Evolutionary conservation across 805 yeast species (phyloP).

Genomic region (Clavispora asparagi): DNA sequence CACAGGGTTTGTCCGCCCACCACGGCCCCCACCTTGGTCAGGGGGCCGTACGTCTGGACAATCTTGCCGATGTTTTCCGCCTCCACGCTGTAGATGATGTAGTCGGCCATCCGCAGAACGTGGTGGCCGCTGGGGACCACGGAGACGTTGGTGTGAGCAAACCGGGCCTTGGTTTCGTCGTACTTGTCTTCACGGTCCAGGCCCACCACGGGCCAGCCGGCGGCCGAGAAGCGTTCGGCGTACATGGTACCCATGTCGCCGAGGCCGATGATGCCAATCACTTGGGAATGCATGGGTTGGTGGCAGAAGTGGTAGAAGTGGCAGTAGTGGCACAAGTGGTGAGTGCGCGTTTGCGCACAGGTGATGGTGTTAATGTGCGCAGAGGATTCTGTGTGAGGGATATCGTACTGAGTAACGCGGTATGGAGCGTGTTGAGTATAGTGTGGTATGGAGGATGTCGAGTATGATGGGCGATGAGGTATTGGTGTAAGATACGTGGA

Average conservation of each 20-base stretch:
- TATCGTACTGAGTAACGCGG: no score
- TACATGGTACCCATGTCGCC: conserved; percentile 96
- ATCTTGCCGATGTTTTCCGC: conserved; percentile 77
- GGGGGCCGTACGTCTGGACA: conserved; percentile 75
- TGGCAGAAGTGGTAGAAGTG: background rate
- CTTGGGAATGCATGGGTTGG: conserved; percentile 29
- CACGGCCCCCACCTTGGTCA: conserved; percentile 79
- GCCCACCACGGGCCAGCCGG: conserved; percentile 87
- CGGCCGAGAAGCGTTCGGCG: conserved; percentile 68
- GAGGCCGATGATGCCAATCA: conserved; percentile 86
- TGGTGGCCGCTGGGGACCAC: conserved; percentile 75
- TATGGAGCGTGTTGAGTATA: no score
- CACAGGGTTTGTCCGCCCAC: conserved; percentile 99
- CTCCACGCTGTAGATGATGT: conserved; percentile 85
- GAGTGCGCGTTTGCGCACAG: background rate
- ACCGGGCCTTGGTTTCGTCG: conserved; percentile 39
- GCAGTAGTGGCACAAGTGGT: background rate
- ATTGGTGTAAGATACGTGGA: no score
- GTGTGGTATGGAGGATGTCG: no score
- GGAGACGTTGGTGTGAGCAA: conserved; percentile 40
- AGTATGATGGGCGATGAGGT: no score
- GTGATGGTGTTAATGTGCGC: no score
- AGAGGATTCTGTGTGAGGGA: no score
- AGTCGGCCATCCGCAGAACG: conserved; percentile 79
- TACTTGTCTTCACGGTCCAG: conserved; percentile 74